phyloP scores from a whole-genome alignment of 2,329 filamentous ascomycete genomes.

The Cordyceps farinosa region DNA sequence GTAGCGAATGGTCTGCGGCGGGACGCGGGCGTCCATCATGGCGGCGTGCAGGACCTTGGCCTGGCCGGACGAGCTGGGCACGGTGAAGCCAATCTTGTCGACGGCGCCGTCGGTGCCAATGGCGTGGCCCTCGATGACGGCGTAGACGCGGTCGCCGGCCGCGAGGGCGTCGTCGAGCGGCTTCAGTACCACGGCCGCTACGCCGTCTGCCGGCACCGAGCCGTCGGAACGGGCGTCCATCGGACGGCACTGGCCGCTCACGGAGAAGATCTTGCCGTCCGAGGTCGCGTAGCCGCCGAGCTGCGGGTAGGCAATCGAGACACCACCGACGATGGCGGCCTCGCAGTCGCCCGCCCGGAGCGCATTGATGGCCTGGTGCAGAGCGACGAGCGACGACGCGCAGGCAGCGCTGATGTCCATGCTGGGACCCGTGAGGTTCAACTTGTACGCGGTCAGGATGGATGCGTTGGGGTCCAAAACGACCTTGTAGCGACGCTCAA shows the following conservation, averaged over 20 bases:
- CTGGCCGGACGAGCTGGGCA: conserved; percentile 21
- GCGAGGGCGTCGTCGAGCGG: conserved; percentile 27
- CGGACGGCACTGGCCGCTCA: conserved; percentile 46
- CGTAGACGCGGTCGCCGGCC: conserved; percentile 24
- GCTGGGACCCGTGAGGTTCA: conserved; percentile 35
- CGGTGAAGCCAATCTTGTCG: conserved; percentile 24
- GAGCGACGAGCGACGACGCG: conserved; percentile 32
- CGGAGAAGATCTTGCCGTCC: conserved; percentile 36
- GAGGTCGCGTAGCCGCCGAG: conserved; percentile 24
- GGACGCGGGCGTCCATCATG: no score
- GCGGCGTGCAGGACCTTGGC: no score
- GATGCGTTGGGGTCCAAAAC: conserved; percentile 30
- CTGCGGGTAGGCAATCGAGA: conserved; percentile 22
- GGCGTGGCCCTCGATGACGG: conserved; percentile 24
- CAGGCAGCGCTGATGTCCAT: conserved; percentile 35
- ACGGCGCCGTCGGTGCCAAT: conserved; percentile 25
- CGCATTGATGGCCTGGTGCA: conserved; percentile 25
- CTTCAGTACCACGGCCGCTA: conserved; percentile 32
- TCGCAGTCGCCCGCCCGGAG: conserved; percentile 32
- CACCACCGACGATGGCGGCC: conserved; percentile 33
- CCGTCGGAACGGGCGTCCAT: conserved; percentile 28
- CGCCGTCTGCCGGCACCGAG: conserved; percentile 30
- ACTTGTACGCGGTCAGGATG: conserved; percentile 37
- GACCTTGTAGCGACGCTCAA: conserved; percentile 6
- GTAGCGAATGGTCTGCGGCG: no score